Evolutionary conservation across 306 rosid species (phyloP).

Genomic region (Oemleria cerasiformis): DNA sequence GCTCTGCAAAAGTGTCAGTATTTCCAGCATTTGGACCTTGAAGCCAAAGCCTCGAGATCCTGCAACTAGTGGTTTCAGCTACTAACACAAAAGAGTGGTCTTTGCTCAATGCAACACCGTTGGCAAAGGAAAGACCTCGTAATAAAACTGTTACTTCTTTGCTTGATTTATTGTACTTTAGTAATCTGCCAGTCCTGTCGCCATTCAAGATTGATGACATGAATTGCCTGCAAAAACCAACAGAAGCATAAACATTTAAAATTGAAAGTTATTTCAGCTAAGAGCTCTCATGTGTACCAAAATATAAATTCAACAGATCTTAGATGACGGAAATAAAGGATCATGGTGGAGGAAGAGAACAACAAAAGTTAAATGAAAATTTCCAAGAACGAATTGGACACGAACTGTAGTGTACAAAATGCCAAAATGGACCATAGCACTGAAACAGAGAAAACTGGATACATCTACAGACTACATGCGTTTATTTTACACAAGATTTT

Average conservation of each 20-base stretch:
- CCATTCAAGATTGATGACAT: conserved; percentile 53
- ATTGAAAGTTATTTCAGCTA: neutral
- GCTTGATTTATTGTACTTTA: conserved; percentile 56
- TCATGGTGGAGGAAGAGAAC: neutral
- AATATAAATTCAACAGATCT: neutral
- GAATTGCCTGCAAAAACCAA: conserved; percentile 67
- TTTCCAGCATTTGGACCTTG: conserved; percentile 72
- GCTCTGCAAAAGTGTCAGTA: conserved; percentile 50
- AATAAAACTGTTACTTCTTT: conserved; percentile 64
- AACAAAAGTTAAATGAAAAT: neutral
- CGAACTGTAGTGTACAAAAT: neutral
- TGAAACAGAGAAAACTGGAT: no score
- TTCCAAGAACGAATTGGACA: neutral
- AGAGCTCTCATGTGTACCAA: neutral
- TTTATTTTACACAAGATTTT: neutral
- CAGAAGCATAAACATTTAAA: neutral
- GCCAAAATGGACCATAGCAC: neutral
- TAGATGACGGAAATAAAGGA: neutral
- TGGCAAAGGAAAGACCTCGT: conserved; percentile 64
- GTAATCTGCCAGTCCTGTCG: conserved; percentile 73
- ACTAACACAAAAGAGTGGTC: conserved; percentile 69
- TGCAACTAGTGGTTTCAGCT: conserved; percentile 63
- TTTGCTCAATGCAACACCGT: conserved; percentile 77
- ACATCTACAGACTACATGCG: no score
- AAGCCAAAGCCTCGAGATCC: conserved; percentile 76